These are phyloP conservation scores for Maudiozyma bulderi DNA, from an alignment of 805 yeast species.

Conservation along the genomic window DNA sequence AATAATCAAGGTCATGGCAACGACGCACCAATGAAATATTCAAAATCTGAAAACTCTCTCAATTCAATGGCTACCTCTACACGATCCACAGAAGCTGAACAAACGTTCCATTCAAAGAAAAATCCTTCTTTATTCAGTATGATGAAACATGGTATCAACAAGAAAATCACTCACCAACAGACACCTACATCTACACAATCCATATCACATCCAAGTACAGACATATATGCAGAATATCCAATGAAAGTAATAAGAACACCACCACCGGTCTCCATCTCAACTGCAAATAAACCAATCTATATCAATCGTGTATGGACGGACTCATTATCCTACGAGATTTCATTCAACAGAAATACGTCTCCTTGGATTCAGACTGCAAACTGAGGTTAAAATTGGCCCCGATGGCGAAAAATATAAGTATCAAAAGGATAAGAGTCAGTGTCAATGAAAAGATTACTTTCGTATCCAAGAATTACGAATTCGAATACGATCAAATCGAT, in stretches of 20 bases:
- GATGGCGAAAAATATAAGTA: constrained; percentile 46
- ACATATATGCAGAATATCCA: constrained; percentile 21
- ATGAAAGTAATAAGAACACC: constrained; percentile 34
- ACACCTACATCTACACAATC: constrained; percentile 5
- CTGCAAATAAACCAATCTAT: constrained; percentile 61
- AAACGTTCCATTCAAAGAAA: constrained; percentile 5
- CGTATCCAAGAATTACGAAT: constrained; percentile 45
- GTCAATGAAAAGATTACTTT: constrained; percentile 60
- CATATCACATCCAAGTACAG: neutral
- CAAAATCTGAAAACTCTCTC: neutral
- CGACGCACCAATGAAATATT: neutral
- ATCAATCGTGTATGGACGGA: constrained; percentile 73
- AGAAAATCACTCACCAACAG: constrained; percentile 1
- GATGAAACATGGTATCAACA: constrained; percentile 16
- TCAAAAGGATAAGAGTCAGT: constrained; percentile 59
- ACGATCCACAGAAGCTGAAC: constrained; percentile 9
- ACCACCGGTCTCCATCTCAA: constrained; percentile 31
- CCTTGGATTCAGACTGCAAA: constrained; percentile 51
- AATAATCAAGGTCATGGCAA: neutral
- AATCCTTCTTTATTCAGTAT: constrained; percentile 15
- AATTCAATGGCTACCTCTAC: constrained; percentile 1
- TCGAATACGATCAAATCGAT: constrained; percentile 46
- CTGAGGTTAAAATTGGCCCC: constrained; percentile 62
- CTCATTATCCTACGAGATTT: constrained; percentile 57
- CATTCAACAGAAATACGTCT: constrained; percentile 64